Percentiles rank a stretch among this genome's conserved stretches.
Evolutionary conservation across 139 green algal genomes (phyloP).

Genomic region (Micractinium sp.): DNA sequence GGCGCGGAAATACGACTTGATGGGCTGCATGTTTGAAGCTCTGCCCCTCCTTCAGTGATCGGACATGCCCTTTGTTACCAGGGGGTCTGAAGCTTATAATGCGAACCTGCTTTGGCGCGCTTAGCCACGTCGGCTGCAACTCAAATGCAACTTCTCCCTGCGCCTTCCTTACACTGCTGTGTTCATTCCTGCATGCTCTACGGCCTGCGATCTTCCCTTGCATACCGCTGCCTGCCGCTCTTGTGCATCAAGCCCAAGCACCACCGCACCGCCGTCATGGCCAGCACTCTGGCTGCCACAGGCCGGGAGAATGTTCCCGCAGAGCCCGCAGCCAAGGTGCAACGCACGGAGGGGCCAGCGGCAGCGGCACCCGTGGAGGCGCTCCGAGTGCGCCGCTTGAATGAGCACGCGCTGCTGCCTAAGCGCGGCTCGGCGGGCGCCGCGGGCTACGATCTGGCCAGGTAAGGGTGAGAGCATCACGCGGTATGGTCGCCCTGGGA

Average conservation of each 20-base stretch:
- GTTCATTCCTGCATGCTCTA: neutral
- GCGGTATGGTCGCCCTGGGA: no score
- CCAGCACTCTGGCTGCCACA: slow-evolving; percentile 6
- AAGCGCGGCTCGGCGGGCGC: slow-evolving; percentile 82
- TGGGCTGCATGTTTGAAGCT: neutral
- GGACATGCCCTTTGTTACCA: no score
- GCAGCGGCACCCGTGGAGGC: neutral
- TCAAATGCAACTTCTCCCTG: no score
- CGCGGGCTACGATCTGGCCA: slow-evolving; percentile 95
- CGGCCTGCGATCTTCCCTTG: neutral
- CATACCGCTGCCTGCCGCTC: neutral
- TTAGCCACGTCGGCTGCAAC: no score
- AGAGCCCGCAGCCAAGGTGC: slow-evolving; percentile 34
- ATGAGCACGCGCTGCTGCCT: slow-evolving; percentile 81
- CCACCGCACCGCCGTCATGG: neutral
- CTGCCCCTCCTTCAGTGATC: no score
- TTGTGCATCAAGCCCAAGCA: neutral
- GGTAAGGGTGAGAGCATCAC: slow-evolving; percentile 51
- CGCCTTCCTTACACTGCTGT: no score
- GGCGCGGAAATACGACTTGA: neutral
- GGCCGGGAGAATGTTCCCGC: slow-evolving; percentile 35
- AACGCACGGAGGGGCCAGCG: neutral
- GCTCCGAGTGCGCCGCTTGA: slow-evolving; percentile 89
- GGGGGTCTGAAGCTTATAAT: no score
- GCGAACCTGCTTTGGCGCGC: no score